These are phyloP conservation scores for Mycena sp. DNA, from an alignment of 1,284 basidiomycete genomes.

Conservation along the genomic window DNA sequence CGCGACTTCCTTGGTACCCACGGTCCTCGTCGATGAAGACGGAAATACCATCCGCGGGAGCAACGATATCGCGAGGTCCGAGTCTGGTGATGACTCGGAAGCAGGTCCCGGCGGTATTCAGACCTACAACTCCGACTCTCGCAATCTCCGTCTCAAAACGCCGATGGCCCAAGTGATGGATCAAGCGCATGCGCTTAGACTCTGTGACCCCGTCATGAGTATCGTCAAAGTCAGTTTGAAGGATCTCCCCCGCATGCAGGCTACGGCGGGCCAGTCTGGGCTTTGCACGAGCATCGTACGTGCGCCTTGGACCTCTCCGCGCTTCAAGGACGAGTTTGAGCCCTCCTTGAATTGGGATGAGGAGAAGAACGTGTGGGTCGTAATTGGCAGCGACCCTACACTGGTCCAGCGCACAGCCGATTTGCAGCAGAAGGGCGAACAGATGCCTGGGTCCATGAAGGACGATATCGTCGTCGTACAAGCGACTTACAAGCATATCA, in stretches of 20 bases:
- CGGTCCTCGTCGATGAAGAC: conserved; percentile 27
- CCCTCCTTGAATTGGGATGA: conserved; percentile 12
- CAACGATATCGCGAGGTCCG: not conserved
- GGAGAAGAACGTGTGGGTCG: conserved; percentile 23
- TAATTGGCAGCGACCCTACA: conserved; percentile 21
- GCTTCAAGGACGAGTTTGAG: conserved; percentile 26
- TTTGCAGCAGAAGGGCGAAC: conserved; percentile 24
- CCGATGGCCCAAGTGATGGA: conserved; percentile 29
- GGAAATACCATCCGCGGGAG: conserved; percentile 26
- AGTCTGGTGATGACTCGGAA: not conserved
- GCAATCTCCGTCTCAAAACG: conserved; percentile 9
- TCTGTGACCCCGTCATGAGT: conserved; percentile 29
- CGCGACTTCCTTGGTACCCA: conserved; percentile 18
- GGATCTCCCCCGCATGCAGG: conserved; percentile 31
- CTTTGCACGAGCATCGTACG: conserved; percentile 29
- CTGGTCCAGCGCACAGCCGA: conserved; percentile 29
- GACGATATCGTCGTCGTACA: conserved; percentile 24
- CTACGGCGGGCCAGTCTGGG: conserved; percentile 28
- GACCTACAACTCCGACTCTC: not conserved
- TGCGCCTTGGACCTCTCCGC: conserved; percentile 21
- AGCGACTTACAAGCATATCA: conserved; percentile 22
- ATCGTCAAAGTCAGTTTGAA: conserved; percentile 23
- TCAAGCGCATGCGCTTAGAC: conserved; percentile 25
- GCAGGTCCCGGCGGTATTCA: not conserved
- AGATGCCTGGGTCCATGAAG: conserved; percentile 17